Evolutionary conservation across 306 rosid species (phyloP).

Genomic region (Bauhinia variegata): DNA sequence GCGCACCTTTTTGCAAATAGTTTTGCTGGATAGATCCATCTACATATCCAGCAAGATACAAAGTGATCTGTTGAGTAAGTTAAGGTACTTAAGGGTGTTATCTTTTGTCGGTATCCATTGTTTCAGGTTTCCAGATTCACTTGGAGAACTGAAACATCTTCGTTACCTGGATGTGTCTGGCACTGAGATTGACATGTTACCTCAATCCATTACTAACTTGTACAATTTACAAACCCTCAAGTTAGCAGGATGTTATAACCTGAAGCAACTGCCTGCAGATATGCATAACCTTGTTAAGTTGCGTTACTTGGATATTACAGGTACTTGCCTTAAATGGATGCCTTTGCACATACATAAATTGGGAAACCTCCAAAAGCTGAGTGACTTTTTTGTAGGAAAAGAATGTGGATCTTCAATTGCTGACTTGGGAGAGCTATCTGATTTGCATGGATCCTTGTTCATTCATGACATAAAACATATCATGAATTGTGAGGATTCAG

Average conservation of each 20-base stretch:
- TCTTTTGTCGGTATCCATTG: conserved; percentile 33
- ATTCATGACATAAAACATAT: conserved; percentile 31
- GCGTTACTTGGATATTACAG: conserved; percentile 39
- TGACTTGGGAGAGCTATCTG: conserved; percentile 38
- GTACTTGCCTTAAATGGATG: conserved; percentile 37
- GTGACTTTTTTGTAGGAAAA: conserved; percentile 34
- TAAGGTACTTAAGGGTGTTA: conserved; percentile 40
- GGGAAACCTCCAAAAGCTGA: conserved; percentile 38
- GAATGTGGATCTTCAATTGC: conserved; percentile 34
- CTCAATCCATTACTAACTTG: conserved; percentile 38
- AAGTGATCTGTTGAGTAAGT: conserved; percentile 32
- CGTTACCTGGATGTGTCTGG: conserved; percentile 37
- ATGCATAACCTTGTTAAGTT: conserved; percentile 42
- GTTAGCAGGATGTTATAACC: conserved; percentile 31
- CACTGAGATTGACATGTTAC: conserved; percentile 28
- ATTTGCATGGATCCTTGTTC: conserved; percentile 39
- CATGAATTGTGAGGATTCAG: conserved; percentile 6
- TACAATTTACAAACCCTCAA: conserved; percentile 47
- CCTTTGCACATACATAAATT: conserved; percentile 37
- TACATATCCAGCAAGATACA: conserved; percentile 25
- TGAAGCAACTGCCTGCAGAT: conserved; percentile 33
- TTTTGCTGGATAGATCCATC: conserved; percentile 14
- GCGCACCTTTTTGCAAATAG: conserved; percentile 36
- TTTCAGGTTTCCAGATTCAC: conserved; percentile 31
- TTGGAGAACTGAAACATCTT: conserved; percentile 40